Base-by-base conservation (phyloP, 345 rosid species). In the Gossypium australe region DNA sequence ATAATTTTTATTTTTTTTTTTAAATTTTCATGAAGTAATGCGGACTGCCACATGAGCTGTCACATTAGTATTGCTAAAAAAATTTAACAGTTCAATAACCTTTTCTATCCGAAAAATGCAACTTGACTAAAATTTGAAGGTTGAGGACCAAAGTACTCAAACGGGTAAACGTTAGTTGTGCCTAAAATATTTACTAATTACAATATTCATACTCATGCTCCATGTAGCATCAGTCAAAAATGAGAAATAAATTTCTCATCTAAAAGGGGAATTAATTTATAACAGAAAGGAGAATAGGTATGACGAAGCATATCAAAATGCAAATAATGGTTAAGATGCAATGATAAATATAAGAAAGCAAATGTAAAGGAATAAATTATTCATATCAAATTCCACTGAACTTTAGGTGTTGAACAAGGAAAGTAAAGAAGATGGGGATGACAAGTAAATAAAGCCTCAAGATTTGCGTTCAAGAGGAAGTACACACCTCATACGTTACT, bases 401-500 rank as follows among this genome's bases (percentile, higher is more conserved):
- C 57, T 12, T 11, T 2, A 11, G 20, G 43, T 44, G 43, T 13
- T 8, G 29, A 24, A 48, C 68, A 76, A 70, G 61, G 3, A 63
- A 61, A 66, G 24, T 29, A 44, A 52, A 11, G 10, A 22, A 29
- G 8, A 5, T 0, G 34, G 29, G 3, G 24, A 63, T 34, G 20
- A 17, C 11, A 41, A 17, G 69, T 41, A 63, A 11, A 59, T 70
- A 34, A 61, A 43, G 34, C 22, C 11, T 11, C 25, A 55, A 43
- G 18, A 1, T 71, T 56, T 44, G 74, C 29, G 34, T 45, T 62
- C 67, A 62, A 77, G 25, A 78, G 38, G 70, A 74, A 75, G 60
- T 22, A 14, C 64, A 38, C 89, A 95, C 99, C 98, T 95, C 97
- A 75, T 87, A 90, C 53, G 94, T 89, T 69, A 95, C 99, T 44